These are phyloP conservation scores for Erysimum pusillum DNA, from an alignment of 441 rosid genomes.

Conservation along the genomic window DNA sequence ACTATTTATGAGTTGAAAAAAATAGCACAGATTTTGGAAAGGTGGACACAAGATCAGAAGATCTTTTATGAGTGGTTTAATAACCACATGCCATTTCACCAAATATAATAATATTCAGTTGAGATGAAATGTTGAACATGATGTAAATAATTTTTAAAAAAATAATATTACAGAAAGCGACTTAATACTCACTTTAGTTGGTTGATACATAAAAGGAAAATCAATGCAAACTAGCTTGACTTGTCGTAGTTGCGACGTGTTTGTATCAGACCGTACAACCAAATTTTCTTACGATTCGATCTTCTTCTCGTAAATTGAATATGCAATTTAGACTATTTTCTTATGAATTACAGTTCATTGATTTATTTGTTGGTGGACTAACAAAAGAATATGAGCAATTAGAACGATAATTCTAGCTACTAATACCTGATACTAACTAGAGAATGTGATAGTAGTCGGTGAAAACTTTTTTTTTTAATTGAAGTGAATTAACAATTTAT, in stretches of 20 bases:
- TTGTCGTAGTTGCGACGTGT: constrained; percentile 14
- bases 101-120: constrained; percentile 36
- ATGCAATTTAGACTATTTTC: neutral
- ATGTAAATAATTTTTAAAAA: neutral
- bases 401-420: neutral
- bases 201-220: neutral
- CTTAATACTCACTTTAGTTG: constrained; percentile 40
- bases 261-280: neutral
- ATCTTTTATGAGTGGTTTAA: constrained; percentile 37
- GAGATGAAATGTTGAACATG: constrained; percentile 33
- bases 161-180: constrained; percentile 31
- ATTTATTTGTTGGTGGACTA: neutral
- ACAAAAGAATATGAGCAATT: neutral
- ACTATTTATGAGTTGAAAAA: constrained; percentile 46
- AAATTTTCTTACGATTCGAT: neutral
- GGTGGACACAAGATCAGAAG: constrained; percentile 25
- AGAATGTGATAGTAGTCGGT: neutral
- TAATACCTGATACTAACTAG: neutral
- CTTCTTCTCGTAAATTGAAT: neutral
- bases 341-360: neutral
- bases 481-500: neutral
- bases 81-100: constrained; percentile 41
- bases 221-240: constrained; percentile 8
- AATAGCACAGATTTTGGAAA: constrained; percentile 31
- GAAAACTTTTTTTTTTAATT: neutral